Base-by-base conservation (phyloP, 495 filamentous ascomycete genomes). In the Penicillium coffeae region DNA sequence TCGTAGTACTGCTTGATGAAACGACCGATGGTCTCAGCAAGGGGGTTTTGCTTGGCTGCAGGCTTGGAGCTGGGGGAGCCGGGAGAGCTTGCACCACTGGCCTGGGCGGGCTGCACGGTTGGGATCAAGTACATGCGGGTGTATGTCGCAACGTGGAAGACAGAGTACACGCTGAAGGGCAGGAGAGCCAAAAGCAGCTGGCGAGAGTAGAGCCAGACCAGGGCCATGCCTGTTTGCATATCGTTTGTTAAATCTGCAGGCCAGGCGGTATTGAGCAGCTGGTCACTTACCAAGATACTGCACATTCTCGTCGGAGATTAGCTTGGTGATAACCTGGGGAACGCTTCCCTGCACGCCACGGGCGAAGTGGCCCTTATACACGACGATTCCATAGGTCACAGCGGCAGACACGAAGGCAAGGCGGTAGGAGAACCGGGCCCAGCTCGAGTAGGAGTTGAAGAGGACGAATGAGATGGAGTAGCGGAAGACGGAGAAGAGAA, bases 1-100 rank as follows among this genome's bases (percentile, higher is more conserved):
- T 97, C 94, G 62, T 97, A 97, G 77, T 97, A 95, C 64, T 91
- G 82, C 81, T 96, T 98, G 66, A 98, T 90, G 63, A 98, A 98
- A 50, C 75, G 73, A 41, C 89, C 89, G 64, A 98, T 95, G 50
- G 75, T 81, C 45, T 96, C 89, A 13, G 87, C 81, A 19, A 88
- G 61, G 25, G 86, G 76, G 58, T 84, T 85, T 50, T 82, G 73
- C 63, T 80, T 81, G 57, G 74, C 73, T 47, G 78, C 77, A 15
- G 83, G 73, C 63, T 83, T 84, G 46, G 67, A 62, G 52, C 50
- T 59, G 8, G 71, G 68, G 42, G 82, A 79, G 42, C 69, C 63
- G n/a, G 86, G 81, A 42, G 82, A 79, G 25, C 80, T 68, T 12
- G 78, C 64, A 19, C 71, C 54, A 1, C 68, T 56, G 36, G 61